Base-by-base conservation (phyloP, 2,329 filamentous ascomycete genomes). In the Pezicula neosporulosa region DNA sequence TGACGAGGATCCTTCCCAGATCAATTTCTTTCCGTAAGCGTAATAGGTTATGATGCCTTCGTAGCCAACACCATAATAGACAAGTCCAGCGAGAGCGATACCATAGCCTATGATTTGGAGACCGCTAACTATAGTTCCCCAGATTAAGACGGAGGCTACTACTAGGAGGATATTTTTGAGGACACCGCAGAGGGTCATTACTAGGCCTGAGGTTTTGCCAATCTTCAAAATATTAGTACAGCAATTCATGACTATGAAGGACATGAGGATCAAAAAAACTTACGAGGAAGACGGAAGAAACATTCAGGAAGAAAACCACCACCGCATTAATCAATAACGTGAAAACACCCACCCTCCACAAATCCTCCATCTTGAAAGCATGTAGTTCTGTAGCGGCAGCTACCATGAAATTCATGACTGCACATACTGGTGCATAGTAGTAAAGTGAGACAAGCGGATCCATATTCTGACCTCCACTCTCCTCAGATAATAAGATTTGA, bases 161-260 rank as follows among this genome's bases (percentile, higher is more conserved):
- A 93, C 88, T 42, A 93, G 83, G 63, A 93, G 79, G 52, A 93
- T 89, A 69, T 93, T 89, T 78, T 92, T 93, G 58, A 93, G 81
- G 38, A 92, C 87, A 72, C 89, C 89, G 66, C 87, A 92, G 35
- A 93, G 85, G 33, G 89, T 93, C 66, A 93, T 85, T 59, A 92
- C 86, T 44, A 93, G 83, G 48, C 88, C 89, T 1, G 88, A 92
- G 8, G 89, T 92, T 77, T 87, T 91, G 75, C 89, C 89, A 67
- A 93, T 92, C 87, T 90, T 59, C 42, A 27, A 2, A 16, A n/a
- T 44, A 38, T 36, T 19, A 48, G 42, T 44, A 36, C 18, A 4
- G 24, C 7, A 4, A 24, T 24, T 24, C 28, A 46, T 38, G 33
- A 6, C 16, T 24, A 28, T 13, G 37, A 38, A 30, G 9, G 27